Evolutionary conservation across 2,329 filamentous ascomycete species (phyloP), one percentile per base, ranked within the genome.

Genomic region (Fonsecaea nubica): DNA sequence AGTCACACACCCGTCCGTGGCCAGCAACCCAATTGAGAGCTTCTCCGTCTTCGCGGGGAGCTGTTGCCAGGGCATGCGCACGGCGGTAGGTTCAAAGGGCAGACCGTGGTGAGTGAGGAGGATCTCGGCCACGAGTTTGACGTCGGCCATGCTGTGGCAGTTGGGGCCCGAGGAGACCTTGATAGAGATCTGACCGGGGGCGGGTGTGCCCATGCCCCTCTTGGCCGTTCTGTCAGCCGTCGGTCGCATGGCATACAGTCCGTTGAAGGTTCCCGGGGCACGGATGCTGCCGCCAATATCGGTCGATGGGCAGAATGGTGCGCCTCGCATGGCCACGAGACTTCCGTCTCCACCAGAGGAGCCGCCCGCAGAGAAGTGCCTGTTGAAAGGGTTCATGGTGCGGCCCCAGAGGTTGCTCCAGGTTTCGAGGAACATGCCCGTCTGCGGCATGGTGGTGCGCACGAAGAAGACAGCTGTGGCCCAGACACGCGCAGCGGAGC

Each of bases 1-100:
- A 13, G 62, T 80, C 2, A 90, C 88, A 58, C 87, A 80, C 12
- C 84, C 86, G 74, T 92, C 90, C 74, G 89, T 80, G 82, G 84
- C 87, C 76, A 91, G 80, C 35, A 91, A 83, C 2, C 80, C 89
- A 62, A 92, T 79, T 40, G 79, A 83, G n/a, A 90, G 75, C 45
- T 69, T 71, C 15, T 61, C 75, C 75, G 12, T 58, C 12, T 55
- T 38, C 4, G 53, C 9, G 7, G 50, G 33, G 6, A 68, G 33
- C 9, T 70, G 38, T 10, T 80, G 77, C 85, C 86, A 88, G 0
- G 84, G 83, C 2, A 87, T 81, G 0, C 83, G 84, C 15, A 65
- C 65, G 42, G 84, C 80, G 36, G 81, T 81, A 0, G 85, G 83
- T 59, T 88, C 86, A 25, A 79, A 73, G 1, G 78, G 74, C 84